These are phyloP conservation scores for Kluyveromyces dobzhanskii DNA, from an alignment of 805 yeast species.

Conservation along the genomic window DNA sequence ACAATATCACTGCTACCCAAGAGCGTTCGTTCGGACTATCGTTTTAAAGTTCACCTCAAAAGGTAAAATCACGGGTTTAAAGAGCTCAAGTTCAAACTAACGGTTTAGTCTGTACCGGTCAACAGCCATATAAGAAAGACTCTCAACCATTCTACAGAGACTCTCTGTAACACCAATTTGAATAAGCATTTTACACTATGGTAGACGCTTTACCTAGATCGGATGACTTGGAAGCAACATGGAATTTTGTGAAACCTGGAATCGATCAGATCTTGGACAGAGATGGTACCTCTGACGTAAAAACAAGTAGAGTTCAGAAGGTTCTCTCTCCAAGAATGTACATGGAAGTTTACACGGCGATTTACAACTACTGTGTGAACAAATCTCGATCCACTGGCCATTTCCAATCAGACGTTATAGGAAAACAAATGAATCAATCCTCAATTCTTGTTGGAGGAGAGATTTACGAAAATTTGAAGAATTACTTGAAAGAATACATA, in stretches of 20 bases:
- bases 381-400: constrained; percentile 46
- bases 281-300: constrained; percentile 26
- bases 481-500: constrained; percentile 57
- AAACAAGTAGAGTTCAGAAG: constrained; percentile 40
- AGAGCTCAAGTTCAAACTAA: too few relatives aligned
- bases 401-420: constrained; percentile 31
- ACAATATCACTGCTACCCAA: too few relatives aligned
- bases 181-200: constrained; percentile 10
- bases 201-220: constrained; percentile 40
- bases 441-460: constrained; percentile 77
- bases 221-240: constrained; percentile 59
- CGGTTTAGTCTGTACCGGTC: too few relatives aligned
- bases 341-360: constrained; percentile 85
- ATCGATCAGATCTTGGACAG: constrained; percentile 61
- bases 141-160: too few relatives aligned
- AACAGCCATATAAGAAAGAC: too few relatives aligned
- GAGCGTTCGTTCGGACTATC: too few relatives aligned
- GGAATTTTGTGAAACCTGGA: constrained; percentile 75
- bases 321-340: constrained; percentile 66
- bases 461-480: constrained; percentile 63
- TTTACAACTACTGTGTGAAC: constrained; percentile 86
- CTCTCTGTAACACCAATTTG: too few relatives aligned
- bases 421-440: constrained; percentile 24
- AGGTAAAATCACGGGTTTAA: too few relatives aligned
- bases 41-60: too few relatives aligned